phyloP scores from a whole-genome alignment of 2,329 filamentous ascomycete genomes.

The Clonostachys chloroleuca region DNA sequence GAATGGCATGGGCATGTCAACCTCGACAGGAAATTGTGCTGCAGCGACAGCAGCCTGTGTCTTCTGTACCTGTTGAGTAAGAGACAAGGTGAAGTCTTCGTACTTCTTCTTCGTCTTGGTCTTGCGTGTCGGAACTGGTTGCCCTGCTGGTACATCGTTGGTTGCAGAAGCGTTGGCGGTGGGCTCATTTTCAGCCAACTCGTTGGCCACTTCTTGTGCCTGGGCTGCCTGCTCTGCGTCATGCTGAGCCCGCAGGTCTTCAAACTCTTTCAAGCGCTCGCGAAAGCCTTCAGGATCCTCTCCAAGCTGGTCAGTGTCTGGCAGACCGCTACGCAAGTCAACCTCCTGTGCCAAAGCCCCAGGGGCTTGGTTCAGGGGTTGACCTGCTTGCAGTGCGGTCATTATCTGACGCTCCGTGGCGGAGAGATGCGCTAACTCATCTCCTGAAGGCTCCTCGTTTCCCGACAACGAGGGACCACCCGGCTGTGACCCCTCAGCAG shows the following conservation, averaged over 20 bases:
- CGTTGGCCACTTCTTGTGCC: slow-evolving; percentile 6
- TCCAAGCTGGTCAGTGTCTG: slow-evolving; percentile 42
- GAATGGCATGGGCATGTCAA: slow-evolving; percentile 72
- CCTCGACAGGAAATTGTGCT: slow-evolving; percentile 40
- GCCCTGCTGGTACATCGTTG: not conserved
- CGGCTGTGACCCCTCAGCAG: slow-evolving; percentile 25
- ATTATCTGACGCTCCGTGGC: slow-evolving; percentile 49
- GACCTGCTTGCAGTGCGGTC: slow-evolving; percentile 22
- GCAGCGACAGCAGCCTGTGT: slow-evolving; percentile 47
- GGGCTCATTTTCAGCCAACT: slow-evolving; percentile 10
- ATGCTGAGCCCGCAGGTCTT: slow-evolving; percentile 69
- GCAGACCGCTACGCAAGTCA: slow-evolving; percentile 40
- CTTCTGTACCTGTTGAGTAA: slow-evolving; percentile 83
- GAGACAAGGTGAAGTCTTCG: slow-evolving; percentile 47
- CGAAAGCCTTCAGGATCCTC: slow-evolving; percentile 55
- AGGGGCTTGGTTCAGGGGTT: slow-evolving; percentile 22
- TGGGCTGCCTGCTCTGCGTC: slow-evolving; percentile 47
- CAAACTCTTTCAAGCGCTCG: slow-evolving; percentile 79
- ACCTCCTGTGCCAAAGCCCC: slow-evolving; percentile 28
- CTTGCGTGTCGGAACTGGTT: slow-evolving; percentile 1
- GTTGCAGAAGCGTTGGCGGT: not conserved
- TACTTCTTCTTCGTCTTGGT: slow-evolving; percentile 19
- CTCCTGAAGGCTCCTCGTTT: slow-evolving; percentile 52
- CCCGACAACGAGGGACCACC: slow-evolving; percentile 16
- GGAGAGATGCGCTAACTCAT: slow-evolving; percentile 67